phyloP scores from a whole-genome alignment of 1,139 yeast genomes.

The Fermentozyma sake region DNA sequence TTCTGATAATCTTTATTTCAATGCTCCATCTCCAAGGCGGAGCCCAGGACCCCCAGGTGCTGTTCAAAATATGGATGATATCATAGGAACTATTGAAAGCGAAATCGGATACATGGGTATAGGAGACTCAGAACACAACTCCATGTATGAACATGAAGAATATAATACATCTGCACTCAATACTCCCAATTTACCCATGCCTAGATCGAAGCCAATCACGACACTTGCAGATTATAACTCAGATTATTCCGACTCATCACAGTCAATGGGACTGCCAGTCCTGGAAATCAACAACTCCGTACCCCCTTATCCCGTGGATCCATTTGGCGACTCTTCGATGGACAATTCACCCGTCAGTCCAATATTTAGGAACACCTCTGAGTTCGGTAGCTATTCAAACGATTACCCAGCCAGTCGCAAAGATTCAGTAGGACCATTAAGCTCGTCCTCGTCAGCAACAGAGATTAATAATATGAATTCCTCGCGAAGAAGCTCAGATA shows the following conservation, averaged over 20 bases:
- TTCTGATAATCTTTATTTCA: constrained; percentile 7
- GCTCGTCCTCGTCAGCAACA: too few species aligned
- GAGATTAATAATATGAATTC: too few species aligned
- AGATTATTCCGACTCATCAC: constrained; percentile 9
- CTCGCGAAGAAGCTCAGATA: too few species aligned
- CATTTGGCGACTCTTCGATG: constrained; percentile 1
- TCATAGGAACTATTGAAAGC: constrained; percentile 16
- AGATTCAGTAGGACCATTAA: too few species aligned
- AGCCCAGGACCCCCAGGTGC: neutral
- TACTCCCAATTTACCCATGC: constrained; percentile 6
- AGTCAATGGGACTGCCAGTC: constrained; percentile 5
- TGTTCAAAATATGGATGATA: constrained; percentile 10
- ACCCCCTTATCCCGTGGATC: constrained; percentile 2
- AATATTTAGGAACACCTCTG: constrained; percentile 2
- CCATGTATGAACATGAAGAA: constrained; percentile 4
- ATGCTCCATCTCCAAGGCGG: constrained; percentile 4
- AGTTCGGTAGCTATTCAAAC: too few species aligned
- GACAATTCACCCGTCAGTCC: constrained; percentile 2
- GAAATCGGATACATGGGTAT: constrained; percentile 14
- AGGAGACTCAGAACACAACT: constrained; percentile 5
- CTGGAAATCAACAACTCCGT: constrained; percentile 1
- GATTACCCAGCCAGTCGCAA: too few species aligned
- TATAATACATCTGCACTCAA: constrained; percentile 5
- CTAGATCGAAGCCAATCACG: constrained; percentile 8
- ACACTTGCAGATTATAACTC: constrained; percentile 8